Evolutionary conservation across 2,329 filamentous ascomycete genomes (phyloP).

Genomic region (Colletotrichum karsti): DNA sequence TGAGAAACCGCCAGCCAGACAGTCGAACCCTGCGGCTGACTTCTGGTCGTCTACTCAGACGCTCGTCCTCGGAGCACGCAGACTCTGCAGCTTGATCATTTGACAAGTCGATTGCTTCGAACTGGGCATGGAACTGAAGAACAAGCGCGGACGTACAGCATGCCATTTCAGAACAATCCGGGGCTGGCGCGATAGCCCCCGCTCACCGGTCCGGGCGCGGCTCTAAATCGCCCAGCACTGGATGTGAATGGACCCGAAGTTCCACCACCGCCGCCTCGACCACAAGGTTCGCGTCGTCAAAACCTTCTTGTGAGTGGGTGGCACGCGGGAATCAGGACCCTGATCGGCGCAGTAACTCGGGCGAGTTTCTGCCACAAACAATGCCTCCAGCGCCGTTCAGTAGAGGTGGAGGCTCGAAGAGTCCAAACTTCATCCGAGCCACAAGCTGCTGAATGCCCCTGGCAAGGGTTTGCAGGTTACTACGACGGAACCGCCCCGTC

Average conservation of each 20-base stretch:
- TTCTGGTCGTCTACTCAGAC: not conserved
- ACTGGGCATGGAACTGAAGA: not conserved
- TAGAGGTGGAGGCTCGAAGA: not conserved
- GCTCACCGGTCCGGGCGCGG: slow-evolving; percentile 15
- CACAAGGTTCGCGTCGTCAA: slow-evolving; percentile 11
- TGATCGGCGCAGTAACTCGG: slow-evolving; percentile 7
- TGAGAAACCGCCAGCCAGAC: not conserved
- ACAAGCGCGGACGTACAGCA: not conserved
- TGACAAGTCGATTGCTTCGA: too few species aligned
- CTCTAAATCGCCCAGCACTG: not conserved
- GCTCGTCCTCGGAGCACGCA: not conserved
- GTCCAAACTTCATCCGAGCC: slow-evolving; percentile 27
- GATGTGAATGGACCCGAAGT: not conserved
- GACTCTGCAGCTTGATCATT: too few species aligned
- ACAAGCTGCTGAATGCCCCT: not conserved
- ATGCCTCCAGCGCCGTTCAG: not conserved
- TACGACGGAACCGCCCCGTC: not conserved
- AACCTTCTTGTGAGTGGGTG: slow-evolving; percentile 6
- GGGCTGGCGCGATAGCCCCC: not conserved
- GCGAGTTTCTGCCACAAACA: not conserved
- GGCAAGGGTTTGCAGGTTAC: too few species aligned
- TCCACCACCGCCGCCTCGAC: not conserved
- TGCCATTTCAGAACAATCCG: not conserved
- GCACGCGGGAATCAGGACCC: slow-evolving; percentile 16
- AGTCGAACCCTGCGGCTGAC: slow-evolving; percentile 1